Evolutionary conservation across 176 grass and related monocot species (phyloP).

Genomic region (Triticum turgidum): DNA sequence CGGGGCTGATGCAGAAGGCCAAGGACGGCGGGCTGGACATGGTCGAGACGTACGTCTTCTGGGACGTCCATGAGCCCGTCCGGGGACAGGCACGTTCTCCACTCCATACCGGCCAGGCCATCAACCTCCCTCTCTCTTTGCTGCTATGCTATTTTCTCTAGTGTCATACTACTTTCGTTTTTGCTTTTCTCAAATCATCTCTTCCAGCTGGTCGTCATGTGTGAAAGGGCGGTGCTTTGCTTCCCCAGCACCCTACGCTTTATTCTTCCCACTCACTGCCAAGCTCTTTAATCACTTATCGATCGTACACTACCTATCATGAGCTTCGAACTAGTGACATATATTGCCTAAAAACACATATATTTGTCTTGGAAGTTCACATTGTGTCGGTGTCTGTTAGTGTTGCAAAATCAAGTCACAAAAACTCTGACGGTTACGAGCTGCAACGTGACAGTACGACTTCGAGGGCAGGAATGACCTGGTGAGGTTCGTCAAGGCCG

Average conservation of each 20-base stretch:
- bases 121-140: neutral
- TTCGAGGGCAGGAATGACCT: constrained; percentile 98
- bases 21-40: constrained; percentile 95
- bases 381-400: neutral
- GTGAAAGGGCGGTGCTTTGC: constrained; percentile 22
- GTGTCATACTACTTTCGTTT: too few species aligned
- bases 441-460: constrained; percentile 68
- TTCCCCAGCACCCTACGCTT: constrained; percentile 44
- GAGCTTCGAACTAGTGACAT: too few species aligned
- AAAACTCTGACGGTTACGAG: neutral
- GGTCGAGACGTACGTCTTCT: constrained; percentile 94
- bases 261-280: constrained; percentile 25
- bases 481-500: constrained; percentile 74
- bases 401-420: neutral
- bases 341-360: neutral
- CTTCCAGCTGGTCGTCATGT: constrained; percentile 12
- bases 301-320: too few species aligned
- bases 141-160: neutral
- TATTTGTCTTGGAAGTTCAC: neutral
- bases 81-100: constrained; percentile 61
- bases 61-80: constrained; percentile 94
- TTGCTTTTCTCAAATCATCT: neutral
- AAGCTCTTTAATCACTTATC: too few species aligned
- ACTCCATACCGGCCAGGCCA: neutral
- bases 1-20: constrained; percentile 88